Base-by-base conservation (phyloP, 495 filamentous ascomycete species). In the Aspergillus incahuasiensis region DNA sequence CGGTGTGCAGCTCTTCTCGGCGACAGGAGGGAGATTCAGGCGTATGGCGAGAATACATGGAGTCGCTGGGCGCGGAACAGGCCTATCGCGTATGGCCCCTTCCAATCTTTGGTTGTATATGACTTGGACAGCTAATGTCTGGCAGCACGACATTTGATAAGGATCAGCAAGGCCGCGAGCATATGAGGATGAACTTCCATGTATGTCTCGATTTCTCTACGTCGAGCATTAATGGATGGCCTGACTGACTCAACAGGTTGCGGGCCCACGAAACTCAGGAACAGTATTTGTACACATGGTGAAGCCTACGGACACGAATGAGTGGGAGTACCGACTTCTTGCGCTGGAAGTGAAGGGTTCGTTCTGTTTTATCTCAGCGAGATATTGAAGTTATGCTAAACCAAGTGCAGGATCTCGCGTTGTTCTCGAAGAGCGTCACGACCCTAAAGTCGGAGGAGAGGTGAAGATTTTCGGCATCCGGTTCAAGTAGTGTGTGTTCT, bases 101-200 rank as follows among this genome's bases (percentile, higher is more conserved):
- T 21, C 28, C 30, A 30, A 24, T 21, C 6, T n/a, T 38, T 42
- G 16, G 22, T 53, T 15, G 25, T 28, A 28, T 28, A 8, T 40
- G 16, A 15, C 5, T 35, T 18, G 20, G 45, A 16, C n/a, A 44
- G 49, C 46, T 51, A 41, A 39, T 30, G 16, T 16, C n/a, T 44
- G 47, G 25, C 38, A 90, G 87, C 35, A 86, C 86, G 7, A 84
- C 75, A 0, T 63, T 78, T 1, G 80, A 80, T 55, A 91, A 80
- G 55, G 92, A 97, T 66, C 69, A 75, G 5, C 71, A 80, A 55
- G 94, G 92, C 3, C 84, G 80, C 42, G 88, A 97, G 60, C 91
- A 97, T 72, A 61, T 97, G 57, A 75, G 79, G 43, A 90, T 98
- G 79, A 86, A 89, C 48, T 98, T 98, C 68, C 86, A 96, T 68